A percentile compares a stretch with the other conserved stretches of the same genome.
Conservation (phyloP, 345 rosid genomes). For the Syzygium oleosum region DNA sequence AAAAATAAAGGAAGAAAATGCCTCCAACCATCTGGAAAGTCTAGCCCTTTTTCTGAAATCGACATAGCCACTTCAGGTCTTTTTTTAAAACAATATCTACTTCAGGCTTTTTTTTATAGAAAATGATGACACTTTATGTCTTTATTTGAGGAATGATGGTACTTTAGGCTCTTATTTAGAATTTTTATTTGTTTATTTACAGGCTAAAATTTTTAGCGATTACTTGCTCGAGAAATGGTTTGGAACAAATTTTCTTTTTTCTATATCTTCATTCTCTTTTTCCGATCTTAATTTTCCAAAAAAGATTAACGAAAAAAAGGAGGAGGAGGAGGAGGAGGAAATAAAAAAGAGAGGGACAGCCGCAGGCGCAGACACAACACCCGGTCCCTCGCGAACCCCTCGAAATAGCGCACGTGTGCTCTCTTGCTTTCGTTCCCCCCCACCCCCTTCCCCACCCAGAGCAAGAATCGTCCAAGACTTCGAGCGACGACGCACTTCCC, state of each 20-base stretch:
- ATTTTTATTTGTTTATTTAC: background rate
- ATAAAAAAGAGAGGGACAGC: background rate
- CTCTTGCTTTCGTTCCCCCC: background rate
- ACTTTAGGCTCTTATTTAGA: fast-evolving
- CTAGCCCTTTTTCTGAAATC: too few relatives aligned
- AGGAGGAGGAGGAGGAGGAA: background rate
- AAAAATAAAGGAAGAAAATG: too few relatives aligned
- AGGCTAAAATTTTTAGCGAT: background rate
- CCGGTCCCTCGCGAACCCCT: background rate
- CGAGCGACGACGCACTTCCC: background rate
- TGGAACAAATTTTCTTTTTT: too few relatives aligned
- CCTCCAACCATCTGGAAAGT: too few relatives aligned
- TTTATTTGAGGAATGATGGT: too few relatives aligned
- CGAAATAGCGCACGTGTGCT: background rate
- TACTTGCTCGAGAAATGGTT: background rate
- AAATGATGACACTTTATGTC: too few relatives aligned
- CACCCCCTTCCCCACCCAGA: background rate
- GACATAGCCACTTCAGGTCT: too few relatives aligned
- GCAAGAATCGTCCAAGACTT: background rate
- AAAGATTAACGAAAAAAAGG: background rate
- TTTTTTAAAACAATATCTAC: too few relatives aligned
- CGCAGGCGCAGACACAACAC: background rate
- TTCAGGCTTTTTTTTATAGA: too few relatives aligned
- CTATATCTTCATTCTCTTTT: too few relatives aligned
- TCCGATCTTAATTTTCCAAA: background rate